phyloP scores from a whole-genome alignment of 192 early-diverging fungal genomes.

The Podila minutissima region DNA sequence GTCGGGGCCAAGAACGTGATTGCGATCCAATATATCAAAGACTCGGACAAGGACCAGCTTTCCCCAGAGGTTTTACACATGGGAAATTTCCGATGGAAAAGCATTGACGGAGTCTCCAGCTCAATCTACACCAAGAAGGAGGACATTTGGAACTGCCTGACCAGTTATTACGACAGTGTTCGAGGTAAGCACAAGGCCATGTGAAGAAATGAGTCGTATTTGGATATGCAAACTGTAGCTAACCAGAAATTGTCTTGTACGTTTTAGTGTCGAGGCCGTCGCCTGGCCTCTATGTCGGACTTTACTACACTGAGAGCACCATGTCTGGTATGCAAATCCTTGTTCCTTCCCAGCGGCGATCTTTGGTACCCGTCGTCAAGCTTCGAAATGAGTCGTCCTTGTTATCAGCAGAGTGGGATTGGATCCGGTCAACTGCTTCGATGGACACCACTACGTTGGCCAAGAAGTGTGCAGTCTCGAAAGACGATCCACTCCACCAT shows the following conservation, averaged over 20 bases:
- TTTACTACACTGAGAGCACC: slow-evolving; percentile 60
- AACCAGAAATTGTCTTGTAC: neutral
- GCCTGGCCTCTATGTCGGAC: slow-evolving; percentile 56
- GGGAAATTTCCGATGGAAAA: slow-evolving; percentile 52
- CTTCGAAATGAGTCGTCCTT: slow-evolving; percentile 44
- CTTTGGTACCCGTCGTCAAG: slow-evolving; percentile 56
- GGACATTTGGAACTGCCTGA: slow-evolving; percentile 31
- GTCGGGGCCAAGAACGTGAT: slow-evolving; percentile 54
- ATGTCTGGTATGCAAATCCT: slow-evolving; percentile 54
- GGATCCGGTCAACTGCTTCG: slow-evolving; percentile 49
- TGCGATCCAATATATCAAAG: slow-evolving; percentile 54
- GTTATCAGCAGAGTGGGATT: slow-evolving; percentile 51
- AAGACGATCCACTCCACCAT: slow-evolving; percentile 45
- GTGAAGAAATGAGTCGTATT: too few species aligned
- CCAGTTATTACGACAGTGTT: slow-evolving; percentile 34
- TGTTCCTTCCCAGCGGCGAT: slow-evolving; percentile 52
- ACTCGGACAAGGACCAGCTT: slow-evolving; percentile 31
- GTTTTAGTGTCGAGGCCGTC: slow-evolving; percentile 47
- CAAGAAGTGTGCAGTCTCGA: slow-evolving; percentile 23
- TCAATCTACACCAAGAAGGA: slow-evolving; percentile 42
- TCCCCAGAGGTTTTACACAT: slow-evolving; percentile 46
- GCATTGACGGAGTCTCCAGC: slow-evolving; percentile 38
- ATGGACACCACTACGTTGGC: slow-evolving; percentile 19
- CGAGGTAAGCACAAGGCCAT: slow-evolving; percentile 12
- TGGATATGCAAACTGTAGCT: neutral